Conservation (phyloP, 169 alveolate species). For the Eimeria maxima region DNA sequence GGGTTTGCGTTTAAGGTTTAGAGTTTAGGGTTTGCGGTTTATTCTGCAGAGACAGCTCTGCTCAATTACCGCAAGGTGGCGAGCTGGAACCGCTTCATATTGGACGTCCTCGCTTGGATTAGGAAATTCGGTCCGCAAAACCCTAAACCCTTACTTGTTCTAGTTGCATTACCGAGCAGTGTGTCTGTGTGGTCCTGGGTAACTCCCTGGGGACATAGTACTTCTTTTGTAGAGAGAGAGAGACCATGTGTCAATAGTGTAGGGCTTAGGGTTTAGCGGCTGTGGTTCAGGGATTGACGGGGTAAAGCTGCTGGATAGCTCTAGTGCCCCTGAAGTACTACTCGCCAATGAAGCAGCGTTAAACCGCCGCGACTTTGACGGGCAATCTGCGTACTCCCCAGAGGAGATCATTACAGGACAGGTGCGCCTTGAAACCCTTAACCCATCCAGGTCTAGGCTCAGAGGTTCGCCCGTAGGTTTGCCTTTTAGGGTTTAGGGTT, state of each 20-base stretch:
- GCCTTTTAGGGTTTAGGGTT: slow-evolving; percentile 13
- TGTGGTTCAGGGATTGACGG: slow-evolving; percentile 84
- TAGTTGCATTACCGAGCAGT: neutral
- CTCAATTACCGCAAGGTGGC: slow-evolving; percentile 92
- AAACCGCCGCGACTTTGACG: slow-evolving; percentile 93
- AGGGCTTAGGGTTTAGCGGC: slow-evolving; percentile 41
- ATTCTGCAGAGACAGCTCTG: slow-evolving; percentile 91
- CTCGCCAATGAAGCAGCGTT: slow-evolving; percentile 90
- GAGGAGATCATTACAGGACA: slow-evolving; percentile 92
- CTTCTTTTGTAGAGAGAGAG: neutral
- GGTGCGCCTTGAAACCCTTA: slow-evolving; percentile 46
- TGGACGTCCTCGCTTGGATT: slow-evolving; percentile 88
- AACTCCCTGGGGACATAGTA: neutral
- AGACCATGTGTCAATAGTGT: neutral
- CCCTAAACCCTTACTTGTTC: neutral
- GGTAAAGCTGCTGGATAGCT: slow-evolving; percentile 91
- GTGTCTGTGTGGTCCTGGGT: neutral
- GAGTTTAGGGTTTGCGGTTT: slow-evolving; percentile 69
- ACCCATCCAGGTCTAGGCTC: neutral
- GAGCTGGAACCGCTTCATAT: slow-evolving; percentile 91
- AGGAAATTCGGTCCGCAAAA: slow-evolving; percentile 58
- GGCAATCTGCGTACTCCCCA: slow-evolving; percentile 91
- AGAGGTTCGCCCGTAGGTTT: neutral
- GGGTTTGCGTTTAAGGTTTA: slow-evolving; percentile 19
- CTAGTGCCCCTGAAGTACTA: slow-evolving; percentile 93